A percentile compares a stretch with the other conserved stretches of the same genome.
phyloP scores from a whole-genome alignment of 371 early-diverging fungal species.

The Coemansia sp. region DNA sequence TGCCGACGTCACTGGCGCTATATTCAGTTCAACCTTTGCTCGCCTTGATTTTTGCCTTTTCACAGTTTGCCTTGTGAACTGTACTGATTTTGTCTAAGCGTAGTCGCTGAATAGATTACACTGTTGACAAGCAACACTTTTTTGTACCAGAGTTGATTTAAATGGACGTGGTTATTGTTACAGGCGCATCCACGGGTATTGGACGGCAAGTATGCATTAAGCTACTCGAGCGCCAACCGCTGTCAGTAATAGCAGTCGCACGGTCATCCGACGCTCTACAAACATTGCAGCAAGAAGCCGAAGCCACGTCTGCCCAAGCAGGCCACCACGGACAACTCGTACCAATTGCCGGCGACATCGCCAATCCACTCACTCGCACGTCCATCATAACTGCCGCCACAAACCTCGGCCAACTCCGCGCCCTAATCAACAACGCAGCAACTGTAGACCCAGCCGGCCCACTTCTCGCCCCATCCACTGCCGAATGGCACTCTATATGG shows the following conservation, averaged over 20 bases:
- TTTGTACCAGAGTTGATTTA: background rate
- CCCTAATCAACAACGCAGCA: conserved; percentile 43
- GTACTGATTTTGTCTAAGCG: too few species aligned
- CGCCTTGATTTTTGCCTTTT: too few species aligned
- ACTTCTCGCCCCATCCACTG: conserved; percentile 9
- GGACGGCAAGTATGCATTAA: conserved; percentile 25
- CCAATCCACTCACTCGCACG: conserved; percentile 12
- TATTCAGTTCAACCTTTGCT: too few species aligned
- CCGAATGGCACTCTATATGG: conserved; percentile 14
- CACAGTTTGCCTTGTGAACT: too few species aligned
- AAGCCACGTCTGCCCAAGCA: background rate
- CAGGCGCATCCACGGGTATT: conserved; percentile 42
- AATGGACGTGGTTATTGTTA: conserved; percentile 25
- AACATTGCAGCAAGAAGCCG: conserved; percentile 11
- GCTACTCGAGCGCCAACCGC: conserved; percentile 7
- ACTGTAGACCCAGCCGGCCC: conserved; percentile 19
- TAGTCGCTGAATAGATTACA: background rate
- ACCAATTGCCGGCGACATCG: conserved; percentile 21
- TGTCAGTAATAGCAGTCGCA: conserved; percentile 19
- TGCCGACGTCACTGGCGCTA: too few species aligned
- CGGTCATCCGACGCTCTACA: conserved; percentile 12
- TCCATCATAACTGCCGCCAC: background rate
- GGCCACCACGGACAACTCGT: conserved; percentile 8
- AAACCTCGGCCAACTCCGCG: conserved; percentile 4
- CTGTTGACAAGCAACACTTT: background rate